These are phyloP conservation scores for Pisolithus microcarpus DNA, from an alignment of 768 basidiomycete genomes.

Conservation along the genomic window DNA sequence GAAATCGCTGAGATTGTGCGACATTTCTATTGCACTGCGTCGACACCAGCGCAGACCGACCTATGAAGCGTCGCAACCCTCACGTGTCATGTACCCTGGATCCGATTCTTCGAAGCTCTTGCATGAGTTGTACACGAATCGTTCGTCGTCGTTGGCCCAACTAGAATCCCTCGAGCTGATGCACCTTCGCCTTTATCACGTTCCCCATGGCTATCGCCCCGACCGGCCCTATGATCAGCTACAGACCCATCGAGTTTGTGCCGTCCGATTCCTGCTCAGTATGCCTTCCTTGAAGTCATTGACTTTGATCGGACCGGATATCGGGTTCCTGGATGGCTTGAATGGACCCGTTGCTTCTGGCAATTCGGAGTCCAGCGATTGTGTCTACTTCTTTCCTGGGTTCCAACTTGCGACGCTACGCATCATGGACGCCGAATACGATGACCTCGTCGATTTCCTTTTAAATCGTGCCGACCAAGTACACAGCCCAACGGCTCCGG, in stretches of 20 bases:
- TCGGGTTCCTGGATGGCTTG: neutral
- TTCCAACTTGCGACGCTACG: neutral
- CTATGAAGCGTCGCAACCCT: neutral
- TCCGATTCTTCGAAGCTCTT: constrained; percentile 3
- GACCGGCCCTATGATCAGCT: neutral
- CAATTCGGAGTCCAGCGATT: neutral
- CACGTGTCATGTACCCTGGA: neutral
- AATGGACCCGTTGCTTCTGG: neutral
- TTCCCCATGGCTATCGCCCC: neutral
- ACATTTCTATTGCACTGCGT: neutral
- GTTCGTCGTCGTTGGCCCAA: neutral
- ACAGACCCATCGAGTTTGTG: neutral
- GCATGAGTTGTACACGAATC: neutral
- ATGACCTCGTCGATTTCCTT: constrained; percentile 1
- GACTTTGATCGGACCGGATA: neutral
- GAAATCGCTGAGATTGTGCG: constrained; percentile 1
- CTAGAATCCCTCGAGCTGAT: constrained; percentile 3
- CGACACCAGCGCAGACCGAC: neutral
- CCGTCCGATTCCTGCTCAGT: constrained; percentile 1
- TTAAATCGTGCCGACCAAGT: neutral
- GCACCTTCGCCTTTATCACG: neutral
- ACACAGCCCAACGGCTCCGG: neutral
- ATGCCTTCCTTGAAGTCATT: constrained; percentile 4
- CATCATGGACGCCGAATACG: neutral
- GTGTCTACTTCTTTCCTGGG: neutral